Base-by-base conservation (phyloP, 225 moss, liverwort and hornwort species). In the Polytrichum commune region DNA sequence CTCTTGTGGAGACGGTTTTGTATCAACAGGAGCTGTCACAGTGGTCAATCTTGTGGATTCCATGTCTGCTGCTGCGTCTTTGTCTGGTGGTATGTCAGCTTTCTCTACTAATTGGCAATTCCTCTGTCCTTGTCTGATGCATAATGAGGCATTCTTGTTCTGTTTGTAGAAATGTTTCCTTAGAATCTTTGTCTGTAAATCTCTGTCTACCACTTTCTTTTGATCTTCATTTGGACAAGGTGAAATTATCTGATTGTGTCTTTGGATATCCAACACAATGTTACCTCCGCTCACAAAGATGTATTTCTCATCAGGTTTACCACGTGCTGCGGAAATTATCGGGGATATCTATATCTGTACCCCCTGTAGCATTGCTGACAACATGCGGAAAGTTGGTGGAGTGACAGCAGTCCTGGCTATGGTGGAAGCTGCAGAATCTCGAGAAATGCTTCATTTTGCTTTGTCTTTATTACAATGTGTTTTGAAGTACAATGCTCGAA, bases 401-500 rank as follows among this genome's bases (percentile, higher is more conserved):
- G 95, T 98, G 60, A 87, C 91, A 71, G 95, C 92, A 58, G 91
- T 95, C 61, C 78, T 98, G 58, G 93, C 98, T 65, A 88, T 98
- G 77, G 75, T 98, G 46, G 95, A 98, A 82, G 98, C 95, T 69
- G 83, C 98, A 24, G 90, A 98, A 69, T 89, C 87, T 71, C 75
- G 79, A 66, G 95, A 95, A 74, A 91, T 98, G 90, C 84, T 98
- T 64, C 88, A 87, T 55, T 84, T 90, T 72, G 85, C 95, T 69
- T 80, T 98, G 74, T 88, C 98, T 66, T 64, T 98, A 53, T 79
- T 98, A 8, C 89, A 89, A 56, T 85, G 85, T 81, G 80, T 91
- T 38, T 78, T 98, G 65, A 90, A 88, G 63, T 83, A 77, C 54
- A 95, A 95, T 83, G 82, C 98, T 62, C 84, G 87, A 29, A 98